Evolutionary conservation across 108 stramenopile genomes (phyloP).

Genomic region (Skeletonema costatum): DNA sequence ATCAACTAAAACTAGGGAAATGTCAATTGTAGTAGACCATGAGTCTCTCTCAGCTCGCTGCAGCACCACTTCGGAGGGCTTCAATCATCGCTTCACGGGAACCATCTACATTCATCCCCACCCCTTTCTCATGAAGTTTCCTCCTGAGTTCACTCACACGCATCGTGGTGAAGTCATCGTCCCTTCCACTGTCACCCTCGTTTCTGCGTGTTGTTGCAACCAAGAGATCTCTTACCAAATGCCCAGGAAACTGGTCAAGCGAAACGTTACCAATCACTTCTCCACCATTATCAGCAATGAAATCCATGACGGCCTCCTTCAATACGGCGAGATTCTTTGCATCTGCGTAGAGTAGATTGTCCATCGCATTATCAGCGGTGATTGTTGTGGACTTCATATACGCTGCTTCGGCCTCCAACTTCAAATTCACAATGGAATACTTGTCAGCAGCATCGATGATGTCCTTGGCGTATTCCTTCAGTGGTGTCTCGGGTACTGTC

Average conservation of each 20-base stretch:
- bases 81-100: constrained; percentile 1
- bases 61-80: neutral
- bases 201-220: neutral
- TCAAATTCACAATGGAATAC: constrained; percentile 2
- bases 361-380: neutral
- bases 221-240: neutral
- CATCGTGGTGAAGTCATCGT: constrained; percentile 1
- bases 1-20: too few species aligned
- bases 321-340: neutral
- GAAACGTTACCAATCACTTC: neutral
- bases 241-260: neutral
- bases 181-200: neutral
- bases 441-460: constrained; percentile 10
- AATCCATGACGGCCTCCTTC: constrained; percentile 14
- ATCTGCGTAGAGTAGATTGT: neutral
- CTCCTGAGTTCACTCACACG: constrained; percentile 1
- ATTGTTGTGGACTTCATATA: neutral
- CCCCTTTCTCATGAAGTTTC: constrained; percentile 4
- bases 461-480: neutral
- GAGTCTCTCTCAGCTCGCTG: neutral
- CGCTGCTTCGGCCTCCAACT: constrained; percentile 15
- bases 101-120: neutral
- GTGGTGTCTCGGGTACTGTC: neutral
- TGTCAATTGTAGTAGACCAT: neutral
- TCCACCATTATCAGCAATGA: constrained; percentile 10